phyloP scores from a whole-genome alignment of 805 yeast species.

The Kuraishia borneana region DNA sequence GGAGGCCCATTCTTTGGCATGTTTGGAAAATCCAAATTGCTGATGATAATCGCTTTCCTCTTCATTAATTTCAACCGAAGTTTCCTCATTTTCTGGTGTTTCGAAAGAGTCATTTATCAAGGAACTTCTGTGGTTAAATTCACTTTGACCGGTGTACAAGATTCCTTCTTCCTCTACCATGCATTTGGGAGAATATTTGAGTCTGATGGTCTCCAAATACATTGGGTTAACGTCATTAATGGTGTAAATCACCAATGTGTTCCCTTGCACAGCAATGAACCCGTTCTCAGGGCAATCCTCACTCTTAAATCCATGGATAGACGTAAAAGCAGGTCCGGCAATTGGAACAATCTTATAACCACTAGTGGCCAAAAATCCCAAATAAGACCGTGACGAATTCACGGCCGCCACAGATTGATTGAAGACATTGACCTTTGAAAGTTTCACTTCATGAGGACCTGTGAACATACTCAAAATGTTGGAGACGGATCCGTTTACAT shows the following conservation, averaged over 20 bases:
- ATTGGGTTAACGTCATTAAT: constrained; percentile 28
- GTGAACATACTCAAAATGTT: constrained; percentile 61
- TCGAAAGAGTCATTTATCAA: constrained; percentile 9
- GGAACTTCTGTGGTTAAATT: constrained; percentile 24
- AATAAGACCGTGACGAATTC: constrained; percentile 43
- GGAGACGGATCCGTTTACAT: constrained; percentile 44
- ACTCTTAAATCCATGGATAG: constrained; percentile 45
- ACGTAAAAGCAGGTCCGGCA: constrained; percentile 26
- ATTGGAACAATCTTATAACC: constrained; percentile 37
- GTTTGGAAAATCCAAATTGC: constrained; percentile 30
- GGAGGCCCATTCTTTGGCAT: constrained; percentile 32
- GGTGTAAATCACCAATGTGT: constrained; percentile 42
- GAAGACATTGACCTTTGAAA: constrained; percentile 25
- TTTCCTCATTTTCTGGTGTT: constrained; percentile 8
- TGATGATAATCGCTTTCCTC: constrained; percentile 23
- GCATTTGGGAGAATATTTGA: constrained; percentile 41
- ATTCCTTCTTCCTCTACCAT: constrained; percentile 19
- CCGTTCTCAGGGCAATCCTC: constrained; percentile 53
- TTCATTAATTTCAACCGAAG: constrained; percentile 12
- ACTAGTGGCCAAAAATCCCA: constrained; percentile 27
- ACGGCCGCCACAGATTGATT: constrained; percentile 31
- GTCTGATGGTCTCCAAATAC: constrained; percentile 24
- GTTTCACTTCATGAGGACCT: constrained; percentile 54
- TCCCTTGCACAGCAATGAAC: constrained; percentile 47
- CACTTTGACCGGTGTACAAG: constrained; percentile 35